These are phyloP conservation scores for Epicoccum nigrum DNA, from an alignment of 2,329 filamentous ascomycete genomes.

Conservation along the genomic window DNA sequence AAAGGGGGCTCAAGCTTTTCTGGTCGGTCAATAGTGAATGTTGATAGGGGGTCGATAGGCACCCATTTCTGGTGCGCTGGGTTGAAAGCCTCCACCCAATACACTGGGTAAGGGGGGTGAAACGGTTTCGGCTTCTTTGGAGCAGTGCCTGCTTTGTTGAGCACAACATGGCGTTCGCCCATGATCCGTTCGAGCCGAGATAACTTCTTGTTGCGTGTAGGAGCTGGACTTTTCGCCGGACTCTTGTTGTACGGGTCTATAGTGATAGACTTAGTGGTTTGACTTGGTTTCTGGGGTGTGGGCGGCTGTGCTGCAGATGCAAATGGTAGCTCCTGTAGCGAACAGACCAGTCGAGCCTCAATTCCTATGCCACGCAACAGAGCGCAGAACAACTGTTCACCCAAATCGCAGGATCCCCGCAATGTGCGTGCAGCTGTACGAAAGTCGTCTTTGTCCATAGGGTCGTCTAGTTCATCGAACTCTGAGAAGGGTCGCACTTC, in stretches of 20 bases:
- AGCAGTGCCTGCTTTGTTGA: constrained; percentile 36
- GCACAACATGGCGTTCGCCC: constrained; percentile 35
- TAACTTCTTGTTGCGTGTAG: constrained; percentile 37
- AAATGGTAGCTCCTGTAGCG: constrained; percentile 81
- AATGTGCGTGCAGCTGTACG: constrained; percentile 69
- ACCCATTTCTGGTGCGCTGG: constrained; percentile 89
- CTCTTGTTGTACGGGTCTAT: constrained; percentile 42
- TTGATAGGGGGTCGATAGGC: constrained; percentile 83
- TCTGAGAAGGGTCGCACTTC: constrained; percentile 56
- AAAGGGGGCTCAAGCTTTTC: constrained; percentile 81
- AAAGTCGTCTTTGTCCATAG: constrained; percentile 76
- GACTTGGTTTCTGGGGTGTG: constrained; percentile 33
- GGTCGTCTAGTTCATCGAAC: constrained; percentile 69
- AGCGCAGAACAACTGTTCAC: constrained; percentile 89
- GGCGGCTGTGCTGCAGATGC: constrained; percentile 49
- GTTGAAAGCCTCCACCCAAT: constrained; percentile 94
- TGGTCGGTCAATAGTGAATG: constrained; percentile 76
- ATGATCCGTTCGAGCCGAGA: constrained; percentile 42
- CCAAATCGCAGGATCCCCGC: constrained; percentile 84
- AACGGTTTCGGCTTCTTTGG: constrained; percentile 56
- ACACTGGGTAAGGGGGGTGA: constrained; percentile 81
- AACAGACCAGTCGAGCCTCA: constrained; percentile 83
- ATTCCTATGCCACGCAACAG: constrained; percentile 83
- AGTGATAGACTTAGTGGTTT: constrained; percentile 31
- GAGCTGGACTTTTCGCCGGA: constrained; percentile 25